These are phyloP conservation scores for Akanthomyces uredinophilus DNA, from an alignment of 2,329 filamentous ascomycete genomes.

Conservation along the genomic window DNA sequence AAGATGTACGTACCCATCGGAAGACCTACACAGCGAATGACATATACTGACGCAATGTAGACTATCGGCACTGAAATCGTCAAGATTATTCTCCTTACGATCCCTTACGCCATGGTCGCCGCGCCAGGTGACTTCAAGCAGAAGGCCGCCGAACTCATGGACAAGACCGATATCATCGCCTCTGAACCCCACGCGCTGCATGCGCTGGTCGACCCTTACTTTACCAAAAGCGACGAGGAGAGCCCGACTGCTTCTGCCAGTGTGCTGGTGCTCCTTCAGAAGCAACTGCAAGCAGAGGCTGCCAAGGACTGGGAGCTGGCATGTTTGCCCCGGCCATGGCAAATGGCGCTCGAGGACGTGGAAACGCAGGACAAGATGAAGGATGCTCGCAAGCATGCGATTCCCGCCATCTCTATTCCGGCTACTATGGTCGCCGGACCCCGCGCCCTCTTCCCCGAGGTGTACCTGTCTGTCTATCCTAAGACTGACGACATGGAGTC, in stretches of 20 bases:
- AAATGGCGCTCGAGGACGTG: slow-evolving; percentile 55
- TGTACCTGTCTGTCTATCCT: slow-evolving; percentile 88
- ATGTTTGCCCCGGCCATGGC: slow-evolving; percentile 63
- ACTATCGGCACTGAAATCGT: slow-evolving; percentile 79
- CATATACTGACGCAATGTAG: slow-evolving; percentile 28
- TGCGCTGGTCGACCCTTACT: slow-evolving; percentile 79
- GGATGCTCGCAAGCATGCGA: slow-evolving; percentile 63
- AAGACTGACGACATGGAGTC: slow-evolving; percentile 85
- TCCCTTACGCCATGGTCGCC: slow-evolving; percentile 81
- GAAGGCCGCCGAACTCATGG: slow-evolving; percentile 73
- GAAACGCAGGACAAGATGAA: slow-evolving; percentile 56
- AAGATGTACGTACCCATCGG: slow-evolving; percentile 63
- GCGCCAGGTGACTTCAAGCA: slow-evolving; percentile 64
- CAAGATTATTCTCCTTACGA: slow-evolving; percentile 91
- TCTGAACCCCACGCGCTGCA: slow-evolving; percentile 83
- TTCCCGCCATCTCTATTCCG: slow-evolving; percentile 73
- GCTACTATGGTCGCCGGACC: slow-evolving; percentile 68
- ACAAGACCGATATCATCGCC: slow-evolving; percentile 93
- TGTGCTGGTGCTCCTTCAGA: slow-evolving; percentile 76
- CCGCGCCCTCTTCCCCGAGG: slow-evolving; percentile 79
- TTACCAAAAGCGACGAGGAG: slow-evolving; percentile 56
- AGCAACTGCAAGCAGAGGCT: slow-evolving; percentile 75
- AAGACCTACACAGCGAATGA: not conserved
- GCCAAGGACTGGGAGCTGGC: slow-evolving; percentile 68
- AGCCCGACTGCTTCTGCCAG: slow-evolving; percentile 60